These are phyloP conservation scores for Russula earlei DNA, from an alignment of 768 basidiomycete genomes.

Conservation along the genomic window DNA sequence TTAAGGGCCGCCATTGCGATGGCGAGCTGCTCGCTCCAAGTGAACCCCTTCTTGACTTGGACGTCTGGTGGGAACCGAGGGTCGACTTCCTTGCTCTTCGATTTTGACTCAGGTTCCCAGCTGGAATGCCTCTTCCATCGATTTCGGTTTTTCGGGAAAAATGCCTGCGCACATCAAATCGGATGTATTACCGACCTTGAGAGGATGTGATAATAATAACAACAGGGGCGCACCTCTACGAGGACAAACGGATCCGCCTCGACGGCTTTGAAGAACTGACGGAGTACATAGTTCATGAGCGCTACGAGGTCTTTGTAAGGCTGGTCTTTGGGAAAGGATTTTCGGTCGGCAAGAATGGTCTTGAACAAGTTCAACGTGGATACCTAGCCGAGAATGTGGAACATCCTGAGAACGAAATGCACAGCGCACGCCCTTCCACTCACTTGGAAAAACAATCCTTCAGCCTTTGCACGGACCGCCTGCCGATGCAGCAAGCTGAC, in stretches of 20 bases:
- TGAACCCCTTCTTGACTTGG: slow-evolving; percentile 76
- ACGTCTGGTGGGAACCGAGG: slow-evolving; percentile 54
- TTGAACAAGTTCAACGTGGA: slow-evolving; percentile 87
- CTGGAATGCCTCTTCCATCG: slow-evolving; percentile 82
- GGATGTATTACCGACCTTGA: background rate
- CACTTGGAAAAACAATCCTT: slow-evolving; percentile 94
- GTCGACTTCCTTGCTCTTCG: slow-evolving; percentile 31
- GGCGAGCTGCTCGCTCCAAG: slow-evolving; percentile 84
- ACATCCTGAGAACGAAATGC: slow-evolving; percentile 7
- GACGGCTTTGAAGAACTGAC: slow-evolving; percentile 90
- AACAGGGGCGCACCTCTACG: slow-evolving; percentile 62
- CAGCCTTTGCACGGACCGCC: slow-evolving; percentile 83
- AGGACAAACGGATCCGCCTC: slow-evolving; percentile 78
- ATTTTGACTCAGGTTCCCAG: slow-evolving; percentile 50
- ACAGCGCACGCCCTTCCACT: slow-evolving; percentile 21
- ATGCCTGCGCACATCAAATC: slow-evolving; percentile 40
- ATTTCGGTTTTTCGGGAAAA: slow-evolving; percentile 83
- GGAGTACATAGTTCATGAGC: slow-evolving; percentile 78
- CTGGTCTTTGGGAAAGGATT: slow-evolving; percentile 66
- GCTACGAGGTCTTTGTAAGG: slow-evolving; percentile 75
- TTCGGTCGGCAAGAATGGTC: slow-evolving; percentile 71
- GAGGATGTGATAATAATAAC: background rate
- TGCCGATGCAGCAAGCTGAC: slow-evolving; percentile 87
- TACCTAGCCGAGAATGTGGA: slow-evolving; percentile 43
- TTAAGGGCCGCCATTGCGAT: slow-evolving; percentile 70